These are phyloP conservation scores for Fusarium oligoseptatum DNA, from an alignment of 2,329 filamentous ascomycete species.

Conservation along the genomic window DNA sequence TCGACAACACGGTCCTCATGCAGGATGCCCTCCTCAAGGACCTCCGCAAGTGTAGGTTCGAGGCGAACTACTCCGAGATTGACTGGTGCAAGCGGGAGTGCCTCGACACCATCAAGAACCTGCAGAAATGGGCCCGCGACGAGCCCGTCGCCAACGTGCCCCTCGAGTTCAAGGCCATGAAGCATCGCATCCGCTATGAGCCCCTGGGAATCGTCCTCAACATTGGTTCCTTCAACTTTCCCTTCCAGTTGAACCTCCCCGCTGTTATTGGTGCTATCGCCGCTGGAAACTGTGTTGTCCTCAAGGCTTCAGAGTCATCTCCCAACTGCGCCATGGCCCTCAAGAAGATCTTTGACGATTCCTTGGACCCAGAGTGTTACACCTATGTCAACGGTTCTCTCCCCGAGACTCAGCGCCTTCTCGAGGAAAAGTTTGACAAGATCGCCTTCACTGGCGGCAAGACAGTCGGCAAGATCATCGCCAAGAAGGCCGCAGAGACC, in stretches of 20 bases:
- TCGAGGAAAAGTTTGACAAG: slow-evolving; percentile 96
- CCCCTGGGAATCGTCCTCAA: slow-evolving; percentile 86
- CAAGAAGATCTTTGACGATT: slow-evolving; percentile 80
- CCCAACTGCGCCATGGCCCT: slow-evolving; percentile 82
- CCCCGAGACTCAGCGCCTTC: slow-evolving; percentile 82
- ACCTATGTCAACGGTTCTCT: slow-evolving; percentile 84
- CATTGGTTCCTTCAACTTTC: slow-evolving; percentile 96
- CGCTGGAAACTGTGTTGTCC: slow-evolving; percentile 87
- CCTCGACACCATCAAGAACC: slow-evolving; percentile 80
- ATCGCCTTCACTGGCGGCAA: slow-evolving; percentile 94
- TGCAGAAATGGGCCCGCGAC: slow-evolving; percentile 87
- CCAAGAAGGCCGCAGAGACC: slow-evolving; percentile 89
- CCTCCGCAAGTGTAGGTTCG: slow-evolving; percentile 81
- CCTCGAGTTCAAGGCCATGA: slow-evolving; percentile 76
- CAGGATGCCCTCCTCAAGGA: slow-evolving; percentile 82
- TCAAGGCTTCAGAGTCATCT: slow-evolving; percentile 92
- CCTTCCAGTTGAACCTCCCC: slow-evolving; percentile 82
- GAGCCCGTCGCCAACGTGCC: slow-evolving; percentile 80
- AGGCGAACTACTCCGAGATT: slow-evolving; percentile 81
- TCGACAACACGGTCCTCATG: slow-evolving; percentile 81
- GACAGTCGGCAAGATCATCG: slow-evolving; percentile 85
- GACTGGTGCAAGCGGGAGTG: slow-evolving; percentile 86
- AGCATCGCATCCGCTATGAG: slow-evolving; percentile 85
- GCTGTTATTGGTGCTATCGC: slow-evolving; percentile 91
- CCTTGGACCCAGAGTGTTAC: slow-evolving; percentile 83